Evolutionary conservation across 2,329 filamentous ascomycete species (phyloP), one percentile per base, ranked within the genome.

Genomic region (Neofusicoccum kwambonambiense): DNA sequence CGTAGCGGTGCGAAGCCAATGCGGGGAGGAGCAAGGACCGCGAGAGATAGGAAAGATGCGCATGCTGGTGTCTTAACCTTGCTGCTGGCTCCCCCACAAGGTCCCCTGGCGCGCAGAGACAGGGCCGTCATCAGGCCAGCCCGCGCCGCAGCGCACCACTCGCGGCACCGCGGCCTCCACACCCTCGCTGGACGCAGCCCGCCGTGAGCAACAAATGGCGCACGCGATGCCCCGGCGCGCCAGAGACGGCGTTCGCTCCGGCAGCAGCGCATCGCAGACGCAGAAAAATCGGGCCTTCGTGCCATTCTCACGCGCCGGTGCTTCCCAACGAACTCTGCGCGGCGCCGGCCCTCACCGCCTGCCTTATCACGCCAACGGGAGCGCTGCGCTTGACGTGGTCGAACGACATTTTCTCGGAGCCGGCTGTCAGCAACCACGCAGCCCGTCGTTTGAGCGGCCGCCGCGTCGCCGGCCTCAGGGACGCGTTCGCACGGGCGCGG

Each of bases 1-100:
- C 12, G 17, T 15, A 50, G 61, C 4, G 72, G 73, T 22, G 50
- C 73, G 75, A 6, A 74, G 70, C 3, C 73, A 76, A 34, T 75
- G 74, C 35, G 74, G 73, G 5, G 72, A 72, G 13, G 69, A 68
- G 65, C 75, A 76, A 17, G 31, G 69, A 58, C 27, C 15, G 45
- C 15, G 22, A n/a, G 39, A 11, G 27, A 5, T 31, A 3, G 22
- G 4, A 17, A 22, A 19, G 72, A 34, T 68, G 64, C 34, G 71
- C 70, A 27, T 15, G 41, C 52, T 35, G 37, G 17, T 19, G 52
- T 56, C 52, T 56, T 56, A 56, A 56, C 52, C 37, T 17, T 22
- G 41, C 39, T 27, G 27, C 41, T 39, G 31, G 22, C 52, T 17
- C 22, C 31, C 45, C 52, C 52, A 15, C 54, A 58, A 58, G 42